These are phyloP conservation scores for Colletotrichum salicis DNA, from an alignment of 2,329 filamentous ascomycete species.

Conservation along the genomic window DNA sequence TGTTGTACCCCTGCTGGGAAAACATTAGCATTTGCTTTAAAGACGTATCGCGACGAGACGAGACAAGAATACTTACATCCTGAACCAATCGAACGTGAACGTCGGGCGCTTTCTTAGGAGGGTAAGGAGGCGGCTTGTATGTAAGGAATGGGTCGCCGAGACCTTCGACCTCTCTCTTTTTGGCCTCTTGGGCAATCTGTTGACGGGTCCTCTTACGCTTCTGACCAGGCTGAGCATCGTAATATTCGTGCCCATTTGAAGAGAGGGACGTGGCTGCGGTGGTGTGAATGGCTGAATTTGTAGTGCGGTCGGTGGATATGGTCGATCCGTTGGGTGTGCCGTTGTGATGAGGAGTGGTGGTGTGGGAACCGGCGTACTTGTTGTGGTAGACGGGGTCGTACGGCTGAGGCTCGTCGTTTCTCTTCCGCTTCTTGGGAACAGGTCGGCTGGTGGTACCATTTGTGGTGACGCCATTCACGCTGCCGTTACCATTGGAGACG, in stretches of 20 bases:
- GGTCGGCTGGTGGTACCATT: conserved; percentile 54
- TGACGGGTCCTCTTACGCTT: conserved; percentile 91
- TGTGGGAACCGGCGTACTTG: conserved; percentile 74
- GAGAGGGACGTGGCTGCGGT: conserved; percentile 87
- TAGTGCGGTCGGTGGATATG: conserved; percentile 84
- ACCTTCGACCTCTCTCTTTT: conserved; percentile 77
- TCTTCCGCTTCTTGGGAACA: conserved; percentile 80
- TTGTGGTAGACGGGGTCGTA: conserved; percentile 80
- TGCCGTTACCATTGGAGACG: conserved; percentile 46
- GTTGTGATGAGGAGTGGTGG: conserved; percentile 76
- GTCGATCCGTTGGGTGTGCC: conserved; percentile 75
- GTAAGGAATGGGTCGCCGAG: conserved; percentile 77
- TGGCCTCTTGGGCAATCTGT: conserved; percentile 83
- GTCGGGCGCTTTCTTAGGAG: conserved; percentile 89
- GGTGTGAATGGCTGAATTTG: conserved; percentile 77
- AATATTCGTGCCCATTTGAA: conserved; percentile 71
- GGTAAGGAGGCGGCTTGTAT: conserved; percentile 88
- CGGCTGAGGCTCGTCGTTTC: conserved; percentile 62
- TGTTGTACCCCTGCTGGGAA: conserved; percentile 53
- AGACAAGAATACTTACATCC: conserved; percentile 63
- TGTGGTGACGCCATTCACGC: conserved; percentile 42
- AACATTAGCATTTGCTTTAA: conserved; percentile 29
- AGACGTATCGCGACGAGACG: not conserved
- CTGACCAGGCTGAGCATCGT: conserved; percentile 76
- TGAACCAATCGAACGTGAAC: conserved; percentile 71